Evolutionary conservation across 164 flowering plant species (phyloP).

Genomic region (Sedum album): DNA sequence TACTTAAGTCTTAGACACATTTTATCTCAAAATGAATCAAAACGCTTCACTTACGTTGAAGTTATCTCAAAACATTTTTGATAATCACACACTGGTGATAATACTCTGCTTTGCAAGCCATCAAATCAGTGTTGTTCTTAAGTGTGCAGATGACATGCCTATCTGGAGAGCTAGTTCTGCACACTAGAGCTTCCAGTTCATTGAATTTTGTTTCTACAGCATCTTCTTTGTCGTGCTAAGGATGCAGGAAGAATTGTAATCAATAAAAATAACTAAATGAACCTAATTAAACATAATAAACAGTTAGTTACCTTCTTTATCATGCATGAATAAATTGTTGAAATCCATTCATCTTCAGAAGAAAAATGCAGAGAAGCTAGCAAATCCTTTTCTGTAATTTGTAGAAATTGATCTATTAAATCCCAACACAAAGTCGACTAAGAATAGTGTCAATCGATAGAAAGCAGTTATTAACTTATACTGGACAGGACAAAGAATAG

Average conservation of each 20-base stretch:
- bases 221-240: conserved; percentile 76
- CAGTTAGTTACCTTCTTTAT: conserved; percentile 56
- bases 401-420: not conserved
- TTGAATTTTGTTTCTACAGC: conserved; percentile 73
- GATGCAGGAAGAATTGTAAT: conserved; percentile 5
- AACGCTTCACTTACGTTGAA: conserved; percentile 45
- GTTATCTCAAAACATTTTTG: conserved; percentile 94
- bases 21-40: conserved; percentile 1
- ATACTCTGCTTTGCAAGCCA: conserved; percentile 98
- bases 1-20: not conserved
- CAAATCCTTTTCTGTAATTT: conserved; percentile 54
- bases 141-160: conserved; percentile 40
- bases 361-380: conserved; percentile 74
- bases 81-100: conserved; percentile 91
- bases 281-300: not conserved
- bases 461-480: not conserved
- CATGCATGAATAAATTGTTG: conserved; percentile 84
- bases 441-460: not conserved
- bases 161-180: conserved; percentile 27
- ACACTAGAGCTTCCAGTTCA: conserved; percentile 63
- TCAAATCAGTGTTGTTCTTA: conserved; percentile 72
- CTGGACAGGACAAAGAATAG: not conserved
- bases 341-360: conserved; percentile 84
- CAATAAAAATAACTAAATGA: not conserved
- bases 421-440: not conserved